These are phyloP conservation scores for Rhodotorula diobovata DNA, from an alignment of 768 basidiomycete species.

Conservation along the genomic window DNA sequence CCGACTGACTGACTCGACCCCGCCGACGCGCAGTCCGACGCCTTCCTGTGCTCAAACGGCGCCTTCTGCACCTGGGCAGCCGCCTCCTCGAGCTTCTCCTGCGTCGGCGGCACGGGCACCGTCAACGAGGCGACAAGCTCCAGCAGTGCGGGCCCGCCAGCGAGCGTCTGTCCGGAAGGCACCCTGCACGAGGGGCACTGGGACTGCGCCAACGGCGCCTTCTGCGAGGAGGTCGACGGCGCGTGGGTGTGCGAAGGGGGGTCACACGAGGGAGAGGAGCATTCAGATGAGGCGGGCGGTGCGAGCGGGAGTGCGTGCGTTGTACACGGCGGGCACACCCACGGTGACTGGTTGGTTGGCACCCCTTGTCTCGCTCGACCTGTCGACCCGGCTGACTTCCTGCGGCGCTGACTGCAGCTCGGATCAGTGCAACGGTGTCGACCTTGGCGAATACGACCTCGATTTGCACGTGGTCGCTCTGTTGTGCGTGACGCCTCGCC, in stretches of 20 bases:
- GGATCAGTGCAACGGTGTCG: slow-evolving; percentile 26
- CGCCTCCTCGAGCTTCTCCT: slow-evolving; percentile 7
- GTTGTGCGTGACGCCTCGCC: slow-evolving; percentile 20
- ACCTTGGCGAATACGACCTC: slow-evolving; percentile 34
- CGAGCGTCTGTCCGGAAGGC: neutral
- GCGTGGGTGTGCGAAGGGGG: slow-evolving; percentile 27
- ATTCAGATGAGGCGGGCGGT: neutral
- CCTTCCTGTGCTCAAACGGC: slow-evolving; percentile 35
- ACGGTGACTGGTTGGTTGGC: slow-evolving; percentile 26
- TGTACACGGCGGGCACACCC: slow-evolving; percentile 38
- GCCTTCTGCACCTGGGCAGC: slow-evolving; percentile 34
- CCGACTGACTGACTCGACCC: neutral
- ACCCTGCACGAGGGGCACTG: slow-evolving; percentile 23
- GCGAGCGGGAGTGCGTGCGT: slow-evolving; percentile 4
- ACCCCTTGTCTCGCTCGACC: no score
- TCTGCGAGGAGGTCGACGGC: slow-evolving; percentile 26
- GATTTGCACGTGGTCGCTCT: slow-evolving; percentile 39
- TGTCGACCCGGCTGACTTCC: no score
- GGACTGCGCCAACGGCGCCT: slow-evolving; percentile 33
- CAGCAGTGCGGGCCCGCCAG: slow-evolving; percentile 2
- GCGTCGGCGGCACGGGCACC: slow-evolving; percentile 16
- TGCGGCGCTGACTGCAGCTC: neutral
- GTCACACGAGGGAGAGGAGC: neutral
- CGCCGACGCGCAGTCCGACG: slow-evolving; percentile 9
- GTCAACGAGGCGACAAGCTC: neutral